phyloP scores from a whole-genome alignment of 192 early-diverging fungal species.

The Umbelopsis isabellina region DNA sequence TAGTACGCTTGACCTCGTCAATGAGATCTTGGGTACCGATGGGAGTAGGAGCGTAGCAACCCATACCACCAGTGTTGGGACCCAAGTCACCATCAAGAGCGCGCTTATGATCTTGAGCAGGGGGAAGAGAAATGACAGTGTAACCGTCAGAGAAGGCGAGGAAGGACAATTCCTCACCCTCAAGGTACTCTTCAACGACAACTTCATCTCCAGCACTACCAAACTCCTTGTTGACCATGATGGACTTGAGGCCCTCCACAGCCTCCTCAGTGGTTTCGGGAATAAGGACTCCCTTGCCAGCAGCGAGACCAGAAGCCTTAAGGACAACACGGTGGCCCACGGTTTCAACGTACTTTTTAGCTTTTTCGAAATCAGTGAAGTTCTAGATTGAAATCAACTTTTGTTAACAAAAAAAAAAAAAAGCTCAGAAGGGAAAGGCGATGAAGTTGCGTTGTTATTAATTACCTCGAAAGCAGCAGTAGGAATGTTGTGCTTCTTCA shows the following conservation, averaged over 20 bases:
- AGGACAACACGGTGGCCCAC: constrained; percentile 76
- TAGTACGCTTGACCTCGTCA: constrained; percentile 68
- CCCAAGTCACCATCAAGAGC: constrained; percentile 92
- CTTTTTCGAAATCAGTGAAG: constrained; percentile 81
- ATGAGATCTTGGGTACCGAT: constrained; percentile 82
- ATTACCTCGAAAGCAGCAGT: constrained; percentile 85
- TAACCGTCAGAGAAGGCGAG: constrained; percentile 95
- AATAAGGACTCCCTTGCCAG: constrained; percentile 96
- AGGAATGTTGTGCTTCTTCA: constrained; percentile 94
- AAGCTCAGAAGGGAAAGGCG: no score
- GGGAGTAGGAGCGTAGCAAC: constrained; percentile 95
- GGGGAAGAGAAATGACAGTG: constrained; percentile 86
- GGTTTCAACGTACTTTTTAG: constrained; percentile 65
- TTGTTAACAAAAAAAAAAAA: not conserved
- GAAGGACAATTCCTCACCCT: constrained; percentile 92
- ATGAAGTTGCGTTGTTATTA: constrained; percentile 9
- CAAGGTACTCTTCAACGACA: constrained; percentile 93
- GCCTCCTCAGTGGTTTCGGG: constrained; percentile 87
- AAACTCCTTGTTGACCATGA: constrained; percentile 93
- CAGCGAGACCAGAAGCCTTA: constrained; percentile 97
- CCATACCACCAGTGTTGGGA: constrained; percentile 99
- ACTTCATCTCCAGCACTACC: constrained; percentile 90
- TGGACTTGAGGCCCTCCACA: constrained; percentile 75
- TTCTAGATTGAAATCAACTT: constrained; percentile 44
- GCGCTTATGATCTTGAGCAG: constrained; percentile 99